phyloP scores from a whole-genome alignment of 2,329 filamentous ascomycete genomes.

The Thelonectria rubi region DNA sequence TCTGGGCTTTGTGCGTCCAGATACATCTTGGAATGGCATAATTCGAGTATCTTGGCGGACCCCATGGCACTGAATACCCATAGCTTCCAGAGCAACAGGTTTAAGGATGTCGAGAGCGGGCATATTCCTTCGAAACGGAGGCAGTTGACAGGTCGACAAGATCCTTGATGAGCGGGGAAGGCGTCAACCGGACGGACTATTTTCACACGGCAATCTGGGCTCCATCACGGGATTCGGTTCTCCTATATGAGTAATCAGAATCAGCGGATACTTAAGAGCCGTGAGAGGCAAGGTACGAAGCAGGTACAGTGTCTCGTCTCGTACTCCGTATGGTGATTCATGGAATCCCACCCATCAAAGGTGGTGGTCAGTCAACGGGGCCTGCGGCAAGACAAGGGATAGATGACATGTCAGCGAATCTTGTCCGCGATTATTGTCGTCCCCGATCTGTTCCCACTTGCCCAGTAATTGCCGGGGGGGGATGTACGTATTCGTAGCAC shows the following conservation, averaged over 20 bases:
- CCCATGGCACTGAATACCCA: slow-evolving; percentile 8
- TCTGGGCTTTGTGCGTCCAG: slow-evolving; percentile 7
- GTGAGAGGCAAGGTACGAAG: slow-evolving; percentile 10
- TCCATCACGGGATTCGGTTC: slow-evolving; percentile 1
- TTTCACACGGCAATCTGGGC: slow-evolving; percentile 1
- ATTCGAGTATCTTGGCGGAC: not conserved
- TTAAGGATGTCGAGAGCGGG: slow-evolving; percentile 27
- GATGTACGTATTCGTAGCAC: not conserved
- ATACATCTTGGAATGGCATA: not conserved
- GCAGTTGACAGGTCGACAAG: slow-evolving; percentile 32
- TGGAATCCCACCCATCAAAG: slow-evolving; percentile 18
- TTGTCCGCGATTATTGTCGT: slow-evolving; percentile 20
- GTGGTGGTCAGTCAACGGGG: slow-evolving; percentile 26
- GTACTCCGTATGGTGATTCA: not conserved
- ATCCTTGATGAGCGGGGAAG: slow-evolving; percentile 30
- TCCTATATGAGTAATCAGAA: not conserved
- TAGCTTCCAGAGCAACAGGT: slow-evolving; percentile 32
- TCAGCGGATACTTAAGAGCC: not conserved
- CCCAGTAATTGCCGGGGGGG: not conserved
- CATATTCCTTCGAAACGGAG: slow-evolving; percentile 10
- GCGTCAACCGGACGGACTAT: not conserved
- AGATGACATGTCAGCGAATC: slow-evolving; percentile 23
- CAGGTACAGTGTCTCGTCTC: slow-evolving; percentile 21
- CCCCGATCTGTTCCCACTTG: slow-evolving; percentile 25
- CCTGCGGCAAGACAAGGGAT: slow-evolving; percentile 23